Evolutionary conservation across 768 basidiomycete species (phyloP).

Genomic region (Serendipita sp.): DNA sequence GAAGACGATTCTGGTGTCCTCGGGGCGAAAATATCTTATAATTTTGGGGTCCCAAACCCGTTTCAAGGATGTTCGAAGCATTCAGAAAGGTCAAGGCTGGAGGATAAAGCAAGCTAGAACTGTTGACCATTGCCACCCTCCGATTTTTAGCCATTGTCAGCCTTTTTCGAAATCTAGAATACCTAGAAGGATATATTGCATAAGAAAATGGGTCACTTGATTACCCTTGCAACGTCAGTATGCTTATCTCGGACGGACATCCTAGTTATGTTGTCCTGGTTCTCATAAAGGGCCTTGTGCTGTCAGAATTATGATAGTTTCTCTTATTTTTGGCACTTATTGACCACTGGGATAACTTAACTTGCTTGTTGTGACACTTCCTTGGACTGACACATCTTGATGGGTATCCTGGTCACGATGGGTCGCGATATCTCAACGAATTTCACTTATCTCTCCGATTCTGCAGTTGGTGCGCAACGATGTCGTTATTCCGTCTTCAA

Average conservation of each 20-base stretch:
- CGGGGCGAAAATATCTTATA: background rate
- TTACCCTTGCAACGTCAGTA: constrained; percentile 75
- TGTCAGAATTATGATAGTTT: too few species aligned
- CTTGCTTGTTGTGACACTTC: too few species aligned
- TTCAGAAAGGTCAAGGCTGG: background rate
- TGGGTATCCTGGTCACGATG: too few species aligned
- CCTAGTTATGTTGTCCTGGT: too few species aligned
- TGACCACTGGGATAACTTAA: too few species aligned
- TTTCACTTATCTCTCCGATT: constrained; percentile 6
- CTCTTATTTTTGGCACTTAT: too few species aligned
- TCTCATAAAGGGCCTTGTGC: too few species aligned
- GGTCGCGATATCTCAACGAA: too few species aligned
- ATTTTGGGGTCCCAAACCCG: background rate
- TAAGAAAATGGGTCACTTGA: constrained; percentile 56
- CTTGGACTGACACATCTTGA: too few species aligned
- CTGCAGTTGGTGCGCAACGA: constrained; percentile 16
- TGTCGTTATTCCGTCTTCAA: constrained; percentile 12
- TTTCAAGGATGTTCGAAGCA: background rate
- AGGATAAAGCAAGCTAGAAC: background rate
- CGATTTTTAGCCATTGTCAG: background rate
- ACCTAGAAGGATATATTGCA: background rate
- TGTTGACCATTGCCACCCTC: background rate
- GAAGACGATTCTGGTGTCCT: background rate
- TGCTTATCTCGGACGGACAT: too few species aligned
- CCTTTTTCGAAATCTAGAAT: background rate